Percentiles rank a stretch among this genome's conserved stretches.
These are phyloP conservation scores for Pythium vanterpoolii DNA, from an alignment of 352 stramenopile species.

Conservation along the genomic window DNA sequence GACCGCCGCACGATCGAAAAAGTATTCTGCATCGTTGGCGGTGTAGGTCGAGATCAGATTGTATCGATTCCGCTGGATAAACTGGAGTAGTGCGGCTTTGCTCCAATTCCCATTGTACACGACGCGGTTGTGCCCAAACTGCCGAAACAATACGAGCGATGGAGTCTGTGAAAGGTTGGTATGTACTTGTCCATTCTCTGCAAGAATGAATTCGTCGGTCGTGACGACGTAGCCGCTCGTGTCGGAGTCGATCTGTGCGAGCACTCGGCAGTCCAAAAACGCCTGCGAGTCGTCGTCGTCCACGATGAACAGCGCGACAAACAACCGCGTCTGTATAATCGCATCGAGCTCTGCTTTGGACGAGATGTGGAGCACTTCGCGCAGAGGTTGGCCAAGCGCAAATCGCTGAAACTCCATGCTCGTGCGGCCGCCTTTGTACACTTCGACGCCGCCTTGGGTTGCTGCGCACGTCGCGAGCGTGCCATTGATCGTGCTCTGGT, in stretches of 20 bases:
- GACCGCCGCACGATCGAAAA: conserved; percentile 25
- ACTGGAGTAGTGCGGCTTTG: conserved; percentile 21
- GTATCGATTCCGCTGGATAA: conserved; percentile 35
- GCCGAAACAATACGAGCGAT: conserved; percentile 28
- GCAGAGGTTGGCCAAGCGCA: conserved; percentile 27
- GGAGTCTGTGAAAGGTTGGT: conserved; percentile 6
- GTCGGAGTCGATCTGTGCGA: conserved; percentile 29
- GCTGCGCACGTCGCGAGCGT: conserved; percentile 21
- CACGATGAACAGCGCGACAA: conserved; percentile 36
- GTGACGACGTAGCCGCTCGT: conserved; percentile 26
- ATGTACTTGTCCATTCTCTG: background rate
- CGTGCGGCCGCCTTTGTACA: conserved; percentile 31
- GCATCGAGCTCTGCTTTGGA: conserved; percentile 11
- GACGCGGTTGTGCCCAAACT: conserved; percentile 26
- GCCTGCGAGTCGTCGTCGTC: conserved; percentile 31
- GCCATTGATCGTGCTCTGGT: conserved; percentile 4
- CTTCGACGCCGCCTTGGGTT: conserved; percentile 13
- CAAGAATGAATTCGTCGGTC: conserved; percentile 23
- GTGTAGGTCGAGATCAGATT: conserved; percentile 31
- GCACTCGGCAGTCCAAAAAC: conserved; percentile 31
- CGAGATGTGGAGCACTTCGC: conserved; percentile 18
- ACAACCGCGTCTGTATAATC: conserved; percentile 21
- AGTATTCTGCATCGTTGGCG: conserved; percentile 18
- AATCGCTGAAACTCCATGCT: conserved; percentile 42
- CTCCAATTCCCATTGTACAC: conserved; percentile 27